Evolutionary conservation across 805 yeast species (phyloP), one percentile per base, ranked within the genome.

Genomic region (Pichia nanzhaoensis): DNA sequence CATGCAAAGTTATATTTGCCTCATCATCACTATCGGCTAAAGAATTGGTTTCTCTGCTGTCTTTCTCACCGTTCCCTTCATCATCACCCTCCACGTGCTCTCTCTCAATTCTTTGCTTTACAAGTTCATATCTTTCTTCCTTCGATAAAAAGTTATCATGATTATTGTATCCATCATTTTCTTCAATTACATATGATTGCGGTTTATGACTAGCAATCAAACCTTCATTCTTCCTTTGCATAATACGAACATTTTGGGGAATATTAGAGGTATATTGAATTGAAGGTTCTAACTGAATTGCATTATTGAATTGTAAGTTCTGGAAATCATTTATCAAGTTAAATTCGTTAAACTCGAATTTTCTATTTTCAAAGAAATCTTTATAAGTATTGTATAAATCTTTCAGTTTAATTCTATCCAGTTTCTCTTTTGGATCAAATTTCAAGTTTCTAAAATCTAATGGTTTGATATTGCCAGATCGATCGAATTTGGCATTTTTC

Each of bases 51-150:
- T 14, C 19, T 33, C 55, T 59, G 0, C 51, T 56, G 13, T 58
- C 62, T 2, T 55, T 63, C 8, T 55, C 57, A n/a, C 27, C 34
- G 20, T 18, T 24, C 4, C 30, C 57, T 4, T 50, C 52, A 5
- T 49, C 59, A 14, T 55, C 61, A 0, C 51, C 57, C 12, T 58
- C 61, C 2, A 54, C 64, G 13, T 61, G 61, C n/a, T 64, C 66
- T 34, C 49, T 47, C 27, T 53, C 57, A 31, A 58, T 44, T 65
- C 43, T 68, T 65, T 46, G 69, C 54, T 45, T 71, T 64, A 47
- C 74, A 41, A 59, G 58, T 48, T 64, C 66, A 51, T 75, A 75
- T 31, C 63, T 53, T 34, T 65, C 69, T 51, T 73, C 77, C 47
- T 69, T 69, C 3, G 69, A 59, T 12, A 41, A 20, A 8, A n/a